Evolutionary conservation across 1,284 basidiomycete species (phyloP).

Genomic region (Fomitopsis schrenkii): DNA sequence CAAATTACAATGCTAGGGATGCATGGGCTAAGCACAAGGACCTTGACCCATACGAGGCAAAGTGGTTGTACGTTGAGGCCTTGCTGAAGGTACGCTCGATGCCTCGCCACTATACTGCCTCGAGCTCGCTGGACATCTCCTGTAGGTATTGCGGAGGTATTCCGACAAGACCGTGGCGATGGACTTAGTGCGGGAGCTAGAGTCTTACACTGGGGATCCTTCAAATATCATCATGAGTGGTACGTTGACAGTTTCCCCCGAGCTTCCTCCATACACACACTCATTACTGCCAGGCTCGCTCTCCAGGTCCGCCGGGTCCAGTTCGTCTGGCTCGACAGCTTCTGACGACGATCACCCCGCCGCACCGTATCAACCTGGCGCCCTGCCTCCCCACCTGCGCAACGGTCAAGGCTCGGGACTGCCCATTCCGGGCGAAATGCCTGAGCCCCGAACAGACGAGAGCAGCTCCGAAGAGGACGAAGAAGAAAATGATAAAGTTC

Average conservation of each 20-base stretch:
- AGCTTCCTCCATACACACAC: neutral
- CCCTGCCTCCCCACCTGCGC: slow-evolving; percentile 17
- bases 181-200: slow-evolving; percentile 79
- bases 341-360: slow-evolving; percentile 37
- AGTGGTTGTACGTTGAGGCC: slow-evolving; percentile 87
- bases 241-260: slow-evolving; percentile 31
- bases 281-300: slow-evolving; percentile 36
- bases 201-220: slow-evolving; percentile 72
- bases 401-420: slow-evolving; percentile 9
- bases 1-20: slow-evolving; percentile 55
- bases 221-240: slow-evolving; percentile 66
- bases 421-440: slow-evolving; percentile 1
- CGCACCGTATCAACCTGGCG: slow-evolving; percentile 18
- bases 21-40: slow-evolving; percentile 93
- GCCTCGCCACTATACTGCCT: neutral
- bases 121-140: neutral
- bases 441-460: slow-evolving; percentile 25
- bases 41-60: slow-evolving; percentile 75
- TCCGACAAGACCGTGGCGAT: slow-evolving; percentile 77
- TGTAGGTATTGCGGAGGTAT: slow-evolving; percentile 77
- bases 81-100: slow-evolving; percentile 64
- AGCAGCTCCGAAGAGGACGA: slow-evolving; percentile 42
- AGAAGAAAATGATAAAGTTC: slow-evolving; percentile 36
- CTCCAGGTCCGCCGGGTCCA: slow-evolving; percentile 47
- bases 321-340: slow-evolving; percentile 56